Evolutionary conservation across 1,139 yeast species (phyloP), one percentile per base, ranked within the genome.

Genomic region (Geotrichum restrictum): DNA sequence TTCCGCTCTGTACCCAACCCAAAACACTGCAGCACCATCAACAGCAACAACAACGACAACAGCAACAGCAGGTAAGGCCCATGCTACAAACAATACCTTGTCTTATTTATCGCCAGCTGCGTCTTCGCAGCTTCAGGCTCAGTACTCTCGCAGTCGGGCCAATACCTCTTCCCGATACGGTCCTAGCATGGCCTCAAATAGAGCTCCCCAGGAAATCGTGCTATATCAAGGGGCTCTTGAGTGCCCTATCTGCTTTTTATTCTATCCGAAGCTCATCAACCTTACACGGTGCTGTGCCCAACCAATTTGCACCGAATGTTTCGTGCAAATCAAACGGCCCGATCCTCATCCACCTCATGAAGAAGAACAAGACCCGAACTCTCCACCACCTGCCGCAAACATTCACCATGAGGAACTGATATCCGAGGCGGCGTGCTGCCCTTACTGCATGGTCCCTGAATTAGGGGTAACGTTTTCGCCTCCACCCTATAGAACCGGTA

Each of bases 271-370:
- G 45, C 81, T 82, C 62, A 71, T 91, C 60, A 93, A 93, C 70
- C 69, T 78, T 49, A 85, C 96, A n/a, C 75, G 95, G 46, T 93
- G 98, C 68, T 93, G 98, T 67, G 78, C 81, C 48, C 98, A 93
- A 67, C 93, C 95, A 1, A 89, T 93, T 21, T 93, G 98, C 69
- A 80, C 96, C 1, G 98, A 93, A 69, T 93, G 98, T 68, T 93
- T 93, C 77, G 97, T 91, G 7, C 98, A 91, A 68, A 89, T 93
- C 66, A 89, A 87, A 68, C 77, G 98, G 55, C 75, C 85, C 27
- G 95, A 88, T n/a, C 98, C 98, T 0, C 98, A 91, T 69, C 88
- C 91, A 34, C 96, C 97, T 0, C 95, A 88, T 65, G 94, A 85
- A 43, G 57, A 54, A 49, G 68, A 62, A 48, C 61, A 67, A 27